These are phyloP conservation scores for Vicia sativa DNA, from an alignment of 306 rosid genomes.

Conservation along the genomic window DNA sequence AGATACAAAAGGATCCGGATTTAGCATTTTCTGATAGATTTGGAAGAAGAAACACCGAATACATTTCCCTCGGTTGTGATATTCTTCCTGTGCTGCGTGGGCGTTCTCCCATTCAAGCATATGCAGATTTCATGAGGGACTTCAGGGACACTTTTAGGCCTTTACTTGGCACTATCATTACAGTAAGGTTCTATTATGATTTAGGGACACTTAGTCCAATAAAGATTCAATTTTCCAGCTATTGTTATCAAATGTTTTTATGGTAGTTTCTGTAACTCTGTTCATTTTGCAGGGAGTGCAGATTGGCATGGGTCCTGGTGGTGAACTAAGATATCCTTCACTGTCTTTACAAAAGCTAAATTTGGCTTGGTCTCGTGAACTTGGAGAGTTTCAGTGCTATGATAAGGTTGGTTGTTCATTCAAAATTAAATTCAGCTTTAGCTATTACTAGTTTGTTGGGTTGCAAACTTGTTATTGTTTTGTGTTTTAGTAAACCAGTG, in stretches of 20 bases:
- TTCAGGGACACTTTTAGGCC: slow-evolving; percentile 74
- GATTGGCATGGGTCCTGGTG: slow-evolving; percentile 93
- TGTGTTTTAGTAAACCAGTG: slow-evolving; percentile 31
- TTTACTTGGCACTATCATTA: slow-evolving; percentile 65
- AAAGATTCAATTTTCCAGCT: slow-evolving; percentile 28
- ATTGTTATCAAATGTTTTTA: slow-evolving; percentile 30
- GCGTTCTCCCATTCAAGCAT: slow-evolving; percentile 84
- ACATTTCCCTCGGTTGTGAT: slow-evolving; percentile 91
- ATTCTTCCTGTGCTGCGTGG: slow-evolving; percentile 79
- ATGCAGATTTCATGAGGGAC: slow-evolving; percentile 83
- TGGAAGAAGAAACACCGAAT: slow-evolving; percentile 77
- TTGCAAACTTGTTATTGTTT: slow-evolving; percentile 5
- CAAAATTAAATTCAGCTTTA: slow-evolving; percentile 35
- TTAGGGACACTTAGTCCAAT: slow-evolving; percentile 29
- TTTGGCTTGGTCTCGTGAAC: slow-evolving; percentile 57
- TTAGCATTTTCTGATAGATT: slow-evolving; percentile 76
- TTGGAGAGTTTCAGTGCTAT: slow-evolving; percentile 91
- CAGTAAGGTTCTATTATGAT: slow-evolving; percentile 57
- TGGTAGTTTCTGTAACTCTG: slow-evolving; percentile 28
- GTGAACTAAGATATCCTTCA: slow-evolving; percentile 91
- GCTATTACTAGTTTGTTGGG: slow-evolving; percentile 29
- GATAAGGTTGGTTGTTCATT: slow-evolving; percentile 65
- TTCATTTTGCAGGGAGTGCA: slow-evolving; percentile 70
- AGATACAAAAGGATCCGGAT: slow-evolving; percentile 72
- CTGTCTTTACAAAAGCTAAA: slow-evolving; percentile 51